phyloP scores from a whole-genome alignment of 148 eudicot genomes.

The Dianthus caryophyllus region DNA sequence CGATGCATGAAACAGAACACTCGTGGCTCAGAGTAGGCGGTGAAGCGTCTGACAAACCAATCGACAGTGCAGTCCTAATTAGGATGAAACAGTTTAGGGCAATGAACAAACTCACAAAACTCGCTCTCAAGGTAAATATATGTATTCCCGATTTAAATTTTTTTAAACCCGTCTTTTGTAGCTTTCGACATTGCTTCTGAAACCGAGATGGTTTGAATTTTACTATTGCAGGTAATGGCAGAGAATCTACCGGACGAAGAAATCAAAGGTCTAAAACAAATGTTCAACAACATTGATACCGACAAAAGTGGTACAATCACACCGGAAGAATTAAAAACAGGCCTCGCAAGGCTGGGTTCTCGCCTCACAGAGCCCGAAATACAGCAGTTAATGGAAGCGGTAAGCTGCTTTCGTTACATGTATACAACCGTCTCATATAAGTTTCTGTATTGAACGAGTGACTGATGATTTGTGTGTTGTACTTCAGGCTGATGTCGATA shows the following conservation, averaged over 20 bases:
- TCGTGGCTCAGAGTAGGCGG: conserved; percentile 93
- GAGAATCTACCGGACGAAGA: conserved; percentile 76
- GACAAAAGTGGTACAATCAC: conserved; percentile 88
- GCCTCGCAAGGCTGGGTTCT: conserved; percentile 71
- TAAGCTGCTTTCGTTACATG: conserved; percentile 18
- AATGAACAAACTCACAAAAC: conserved; percentile 88
- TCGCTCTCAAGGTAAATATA: conserved; percentile 70
- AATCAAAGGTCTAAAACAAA: conserved; percentile 63
- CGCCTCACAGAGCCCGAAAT: conserved; percentile 62
- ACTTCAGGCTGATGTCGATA: conserved; percentile 85
- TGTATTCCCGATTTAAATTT: too few species aligned
- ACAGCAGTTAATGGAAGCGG: conserved; percentile 79
- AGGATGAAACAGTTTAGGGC: conserved; percentile 95
- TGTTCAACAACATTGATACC: conserved; percentile 86
- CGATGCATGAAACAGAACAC: conserved; percentile 57
- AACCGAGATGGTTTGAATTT: neutral
- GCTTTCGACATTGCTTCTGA: neutral
- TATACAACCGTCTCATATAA: too few species aligned
- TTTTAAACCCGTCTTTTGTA: neutral
- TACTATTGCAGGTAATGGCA: conserved; percentile 64
- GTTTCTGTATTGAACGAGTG: neutral
- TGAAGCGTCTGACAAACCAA: conserved; percentile 72
- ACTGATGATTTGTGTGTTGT: neutral
- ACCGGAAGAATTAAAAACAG: conserved; percentile 63
- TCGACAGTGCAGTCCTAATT: conserved; percentile 71